Conservation (phyloP, 169 alveolate genomes). For the Plasmodium malariae region DNA sequence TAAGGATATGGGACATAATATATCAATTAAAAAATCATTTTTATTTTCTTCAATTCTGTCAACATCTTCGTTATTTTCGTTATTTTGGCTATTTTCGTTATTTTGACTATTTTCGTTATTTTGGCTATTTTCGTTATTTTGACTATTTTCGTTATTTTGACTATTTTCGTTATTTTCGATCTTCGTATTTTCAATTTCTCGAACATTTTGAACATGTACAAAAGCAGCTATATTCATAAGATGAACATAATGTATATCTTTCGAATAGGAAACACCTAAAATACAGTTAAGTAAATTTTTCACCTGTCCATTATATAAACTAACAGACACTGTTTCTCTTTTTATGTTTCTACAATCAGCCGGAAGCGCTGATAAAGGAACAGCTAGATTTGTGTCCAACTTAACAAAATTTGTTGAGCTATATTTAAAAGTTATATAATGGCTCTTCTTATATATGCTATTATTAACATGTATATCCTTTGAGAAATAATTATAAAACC, state of each 20-base stretch:
- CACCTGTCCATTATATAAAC: conserved; percentile 46
- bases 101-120: conserved; percentile 6
- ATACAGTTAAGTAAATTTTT: conserved; percentile 47
- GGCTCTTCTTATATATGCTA: conserved; percentile 25
- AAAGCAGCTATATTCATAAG: conserved; percentile 74
- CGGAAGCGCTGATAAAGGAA: conserved; percentile 71
- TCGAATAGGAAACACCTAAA: conserved; percentile 70
- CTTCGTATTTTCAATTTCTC: background rate
- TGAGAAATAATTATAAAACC: conserved; percentile 70
- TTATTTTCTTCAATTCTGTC: conserved; percentile 5
- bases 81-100: background rate
- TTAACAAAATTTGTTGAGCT: conserved; percentile 39
- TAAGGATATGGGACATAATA: conserved; percentile 78
- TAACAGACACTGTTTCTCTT: conserved; percentile 67
- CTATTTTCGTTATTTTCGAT: background rate
- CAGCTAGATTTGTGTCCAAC: conserved; percentile 56
- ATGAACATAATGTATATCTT: conserved; percentile 40
- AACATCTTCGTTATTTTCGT: conserved; percentile 3
- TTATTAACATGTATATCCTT: conserved; percentile 42
- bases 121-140: background rate
- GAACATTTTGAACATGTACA: conserved; percentile 64
- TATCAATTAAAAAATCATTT: conserved; percentile 66
- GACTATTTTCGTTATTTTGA: conserved; percentile 2
- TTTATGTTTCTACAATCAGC: conserved; percentile 45
- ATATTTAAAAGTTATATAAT: conserved; percentile 36